Base-by-base conservation (phyloP, 768 basidiomycete species). In the Pisolithus tinctorius region DNA sequence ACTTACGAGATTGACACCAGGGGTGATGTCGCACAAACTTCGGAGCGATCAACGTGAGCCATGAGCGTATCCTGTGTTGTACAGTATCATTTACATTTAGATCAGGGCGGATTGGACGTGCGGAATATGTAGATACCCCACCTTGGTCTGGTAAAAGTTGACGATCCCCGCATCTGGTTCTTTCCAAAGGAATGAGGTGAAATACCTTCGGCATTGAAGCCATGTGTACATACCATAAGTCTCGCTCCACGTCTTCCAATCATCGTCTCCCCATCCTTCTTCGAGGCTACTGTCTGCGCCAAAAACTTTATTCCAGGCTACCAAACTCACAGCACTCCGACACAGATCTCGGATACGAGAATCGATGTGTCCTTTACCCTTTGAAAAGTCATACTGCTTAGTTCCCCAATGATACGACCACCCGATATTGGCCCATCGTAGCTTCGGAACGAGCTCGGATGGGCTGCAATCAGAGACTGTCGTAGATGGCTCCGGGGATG, bases 341-440 rank as follows among this genome's bases (percentile, higher is more conserved):
- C 93, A 95, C 2, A 88, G 61, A 7, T 71, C 59, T 10, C 74
- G 69, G 31, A 95, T 63, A 6, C 73, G 69, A 2, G 69, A 57
- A 44, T 85, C 80, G 42, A 97, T 81, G 0, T 73, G 72, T 0
- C 80, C 84, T 51, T 79, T 81, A 2, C 81, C 80, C 48, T 77
- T 82, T 1, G 81, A 77, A 58, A 96, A 93, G 61, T 96, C 91
- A 63, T 99, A 99, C 52, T 88, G 84, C 61, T 98, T 99, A 27
- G 83, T 88, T 3, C 90, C 88, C 95, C 95, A 97, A 71, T 98
- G 92, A 67, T 99, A 99, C 48, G 80, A 89, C 83, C 88, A 89
- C 9, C 95, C 95, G 45, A 99, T 86, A 60, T 95, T 98, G 1
- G 92, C 87, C 95, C 95, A 99, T 45, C 95, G 79, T 45, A 99